Evolutionary conservation across 768 basidiomycete species (phyloP).

Genomic region (Cystoderma amianthinum): DNA sequence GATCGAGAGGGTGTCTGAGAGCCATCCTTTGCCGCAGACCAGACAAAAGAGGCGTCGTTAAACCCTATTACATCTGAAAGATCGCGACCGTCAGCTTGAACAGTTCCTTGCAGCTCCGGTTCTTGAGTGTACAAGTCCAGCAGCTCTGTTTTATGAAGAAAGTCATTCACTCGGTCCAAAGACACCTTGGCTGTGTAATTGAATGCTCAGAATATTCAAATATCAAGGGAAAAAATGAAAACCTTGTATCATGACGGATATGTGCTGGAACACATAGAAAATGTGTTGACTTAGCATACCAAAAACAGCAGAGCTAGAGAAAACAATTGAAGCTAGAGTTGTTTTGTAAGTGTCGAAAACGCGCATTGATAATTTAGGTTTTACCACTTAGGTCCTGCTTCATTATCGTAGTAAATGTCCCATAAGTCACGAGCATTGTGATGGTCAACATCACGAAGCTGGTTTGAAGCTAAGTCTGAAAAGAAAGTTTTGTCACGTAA

Average conservation of each 20-base stretch:
- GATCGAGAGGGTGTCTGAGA: slow-evolving; percentile 39
- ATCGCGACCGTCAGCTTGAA: slow-evolving; percentile 5
- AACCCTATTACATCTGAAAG: slow-evolving; percentile 35
- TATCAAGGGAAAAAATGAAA: neutral
- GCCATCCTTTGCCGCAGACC: slow-evolving; percentile 32
- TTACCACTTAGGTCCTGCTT: neutral
- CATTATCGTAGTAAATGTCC: neutral
- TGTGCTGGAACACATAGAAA: slow-evolving; percentile 23
- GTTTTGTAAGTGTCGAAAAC: neutral
- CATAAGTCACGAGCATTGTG: neutral
- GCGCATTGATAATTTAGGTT: neutral
- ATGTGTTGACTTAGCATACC: slow-evolving; percentile 51
- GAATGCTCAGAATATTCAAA: neutral
- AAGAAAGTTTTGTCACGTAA: neutral
- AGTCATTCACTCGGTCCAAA: slow-evolving; percentile 43
- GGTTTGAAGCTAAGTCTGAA: slow-evolving; percentile 22
- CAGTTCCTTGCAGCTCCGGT: slow-evolving; percentile 10
- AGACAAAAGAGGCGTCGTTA: slow-evolving; percentile 44
- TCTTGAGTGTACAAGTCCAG: slow-evolving; percentile 29
- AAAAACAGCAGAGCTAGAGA: slow-evolving; percentile 55
- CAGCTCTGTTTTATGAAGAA: slow-evolving; percentile 38
- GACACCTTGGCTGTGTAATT: slow-evolving; percentile 49
- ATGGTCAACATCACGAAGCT: neutral
- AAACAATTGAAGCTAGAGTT: slow-evolving; percentile 34
- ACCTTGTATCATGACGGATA: slow-evolving; percentile 14